These are phyloP conservation scores for Stachybotrys chartarum DNA, from an alignment of 2,329 filamentous ascomycete genomes.

Conservation along the genomic window DNA sequence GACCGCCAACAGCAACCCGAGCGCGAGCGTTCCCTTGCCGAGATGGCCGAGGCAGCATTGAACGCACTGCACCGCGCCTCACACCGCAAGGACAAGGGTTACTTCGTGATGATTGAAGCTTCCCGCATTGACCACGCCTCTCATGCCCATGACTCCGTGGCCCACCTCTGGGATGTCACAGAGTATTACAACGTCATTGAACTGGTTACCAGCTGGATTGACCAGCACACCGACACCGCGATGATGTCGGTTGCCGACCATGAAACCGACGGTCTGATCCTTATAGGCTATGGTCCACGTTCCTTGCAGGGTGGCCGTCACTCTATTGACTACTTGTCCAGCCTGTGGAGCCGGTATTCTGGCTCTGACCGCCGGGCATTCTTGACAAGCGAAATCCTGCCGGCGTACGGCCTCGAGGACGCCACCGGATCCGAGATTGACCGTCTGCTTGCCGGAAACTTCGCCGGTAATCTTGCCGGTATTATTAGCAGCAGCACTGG, in stretches of 20 bases:
- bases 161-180: constrained; percentile 36
- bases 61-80: constrained; percentile 23
- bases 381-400: constrained; percentile 15
- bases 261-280: constrained; percentile 28
- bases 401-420: constrained; percentile 19
- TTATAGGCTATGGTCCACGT: constrained; percentile 22
- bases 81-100: constrained; percentile 18
- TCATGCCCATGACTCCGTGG: constrained; percentile 45
- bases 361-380: constrained; percentile 20
- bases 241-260: constrained; percentile 30
- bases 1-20: constrained; percentile 15
- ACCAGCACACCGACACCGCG: constrained; percentile 24
- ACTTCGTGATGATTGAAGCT: constrained; percentile 24
- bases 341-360: constrained; percentile 15
- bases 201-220: constrained; percentile 26
- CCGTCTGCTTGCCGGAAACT: constrained; percentile 12
- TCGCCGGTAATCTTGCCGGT: constrained; percentile 15
- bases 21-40: constrained; percentile 9
- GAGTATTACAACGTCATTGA: constrained; percentile 28
- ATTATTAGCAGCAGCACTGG: constrained; percentile 19
- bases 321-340: constrained; percentile 18
- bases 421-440: constrained; percentile 17
- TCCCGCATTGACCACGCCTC: constrained; percentile 23
- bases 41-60: constrained; percentile 23
- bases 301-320: constrained; percentile 14